Evolutionary conservation across 345 rosid genomes (phyloP).

Genomic region (Carallia brachiata): DNA sequence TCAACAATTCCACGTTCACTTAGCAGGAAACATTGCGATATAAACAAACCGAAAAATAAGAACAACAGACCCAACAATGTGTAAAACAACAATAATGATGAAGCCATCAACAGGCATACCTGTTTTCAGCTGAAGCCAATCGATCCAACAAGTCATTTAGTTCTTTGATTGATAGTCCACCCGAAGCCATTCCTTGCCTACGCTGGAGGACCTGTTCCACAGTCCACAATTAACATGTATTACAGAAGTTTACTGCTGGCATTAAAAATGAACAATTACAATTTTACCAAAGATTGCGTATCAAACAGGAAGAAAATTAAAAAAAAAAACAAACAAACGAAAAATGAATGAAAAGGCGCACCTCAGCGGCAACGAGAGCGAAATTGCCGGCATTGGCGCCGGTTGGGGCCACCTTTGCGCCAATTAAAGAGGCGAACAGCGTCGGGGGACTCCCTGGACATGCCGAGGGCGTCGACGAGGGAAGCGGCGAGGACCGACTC

Average conservation of each 20-base stretch:
- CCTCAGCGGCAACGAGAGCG: slow-evolving; percentile 77
- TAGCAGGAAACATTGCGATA: no score
- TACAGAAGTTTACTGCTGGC: no score
- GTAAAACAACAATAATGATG: neutral
- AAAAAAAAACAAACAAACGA: neutral
- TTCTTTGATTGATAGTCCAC: slow-evolving; percentile 68
- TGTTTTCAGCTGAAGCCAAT: slow-evolving; percentile 72
- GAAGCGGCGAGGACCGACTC: slow-evolving; percentile 86
- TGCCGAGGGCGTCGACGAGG: slow-evolving; percentile 83
- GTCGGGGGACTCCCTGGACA: slow-evolving; percentile 84
- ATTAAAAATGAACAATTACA: neutral
- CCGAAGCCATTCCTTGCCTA: slow-evolving; percentile 80
- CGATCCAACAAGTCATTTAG: slow-evolving; percentile 78
- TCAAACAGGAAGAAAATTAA: neutral
- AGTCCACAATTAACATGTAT: neutral
- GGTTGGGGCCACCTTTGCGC: slow-evolving; percentile 85
- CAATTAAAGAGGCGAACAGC: slow-evolving; percentile 87
- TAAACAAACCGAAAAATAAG: no score
- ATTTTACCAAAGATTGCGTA: neutral
- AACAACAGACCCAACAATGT: no score
- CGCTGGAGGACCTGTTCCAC: slow-evolving; percentile 58
- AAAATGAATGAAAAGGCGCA: slow-evolving; percentile 1
- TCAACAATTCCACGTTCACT: neutral
- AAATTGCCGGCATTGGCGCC: slow-evolving; percentile 85
- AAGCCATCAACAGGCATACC: slow-evolving; percentile 32